Conservation (phyloP, 1,284 basidiomycete genomes). For the Moniliella sp. region DNA sequence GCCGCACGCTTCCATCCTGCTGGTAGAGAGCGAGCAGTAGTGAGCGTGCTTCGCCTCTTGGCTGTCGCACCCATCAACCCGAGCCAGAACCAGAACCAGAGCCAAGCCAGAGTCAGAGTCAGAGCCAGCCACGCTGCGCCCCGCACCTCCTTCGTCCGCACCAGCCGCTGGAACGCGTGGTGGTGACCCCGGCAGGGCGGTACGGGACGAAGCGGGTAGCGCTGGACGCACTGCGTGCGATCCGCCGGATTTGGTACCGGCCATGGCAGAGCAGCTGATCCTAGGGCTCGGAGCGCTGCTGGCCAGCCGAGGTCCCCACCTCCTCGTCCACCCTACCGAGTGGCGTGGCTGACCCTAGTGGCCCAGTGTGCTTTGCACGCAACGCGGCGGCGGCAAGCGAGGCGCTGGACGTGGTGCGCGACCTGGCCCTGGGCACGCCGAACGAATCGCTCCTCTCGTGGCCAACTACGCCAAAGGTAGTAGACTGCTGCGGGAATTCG, state of each 20-base stretch:
- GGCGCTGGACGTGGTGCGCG: neutral
- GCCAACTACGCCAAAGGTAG: neutral
- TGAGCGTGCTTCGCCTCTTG: neutral
- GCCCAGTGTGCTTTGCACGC: neutral
- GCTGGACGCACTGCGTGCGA: neutral
- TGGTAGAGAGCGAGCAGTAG: neutral
- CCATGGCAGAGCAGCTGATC: neutral
- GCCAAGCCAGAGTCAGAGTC: no score
- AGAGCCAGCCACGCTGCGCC: no score
- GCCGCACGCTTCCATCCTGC: neutral
- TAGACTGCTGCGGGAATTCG: neutral
- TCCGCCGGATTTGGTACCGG: neutral
- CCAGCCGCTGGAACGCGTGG: no score
- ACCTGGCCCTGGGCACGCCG: neutral
- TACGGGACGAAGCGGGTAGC: neutral
- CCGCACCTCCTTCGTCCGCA: no score
- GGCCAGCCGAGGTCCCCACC: no score
- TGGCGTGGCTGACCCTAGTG: neutral
- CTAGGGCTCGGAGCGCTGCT: neutral
- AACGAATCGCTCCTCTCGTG: no score
- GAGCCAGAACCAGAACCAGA: no score
- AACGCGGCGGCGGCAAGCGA: conserved; percentile 2
- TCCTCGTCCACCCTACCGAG: no score
- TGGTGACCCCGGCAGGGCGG: no score
- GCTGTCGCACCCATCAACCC: no score